phyloP scores from a whole-genome alignment of 2,329 filamentous ascomycete species.

The Leptographium flavum region DNA sequence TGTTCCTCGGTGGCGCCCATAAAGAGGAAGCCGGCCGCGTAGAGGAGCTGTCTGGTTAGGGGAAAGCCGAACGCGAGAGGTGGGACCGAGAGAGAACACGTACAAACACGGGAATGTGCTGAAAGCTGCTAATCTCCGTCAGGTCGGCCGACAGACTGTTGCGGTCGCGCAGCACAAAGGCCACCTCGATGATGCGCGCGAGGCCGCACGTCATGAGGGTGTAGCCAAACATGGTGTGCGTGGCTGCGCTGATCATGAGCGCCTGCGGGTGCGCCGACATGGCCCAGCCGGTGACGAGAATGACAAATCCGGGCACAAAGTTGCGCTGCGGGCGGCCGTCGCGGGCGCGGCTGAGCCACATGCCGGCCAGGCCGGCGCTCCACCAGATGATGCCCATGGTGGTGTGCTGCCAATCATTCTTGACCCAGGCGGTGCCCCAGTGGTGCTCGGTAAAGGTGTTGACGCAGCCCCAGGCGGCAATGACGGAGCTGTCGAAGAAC shows the following conservation, averaged over 20 bases:
- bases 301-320: constrained; percentile 81
- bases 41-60: constrained; percentile 52
- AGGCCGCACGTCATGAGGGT: constrained; percentile 84
- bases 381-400: constrained; percentile 99
- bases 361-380: constrained; percentile 77
- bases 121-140: constrained; percentile 49
- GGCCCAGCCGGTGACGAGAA: constrained; percentile 84
- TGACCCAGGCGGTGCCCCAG: constrained; percentile 80
- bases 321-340: constrained; percentile 83
- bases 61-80: background rate
- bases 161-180: constrained; percentile 69
- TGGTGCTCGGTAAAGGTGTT: constrained; percentile 97
- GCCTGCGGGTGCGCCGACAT: constrained; percentile 89
- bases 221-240: constrained; percentile 84
- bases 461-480: constrained; percentile 89
- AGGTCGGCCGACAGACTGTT: constrained; percentile 51
- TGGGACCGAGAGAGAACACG: constrained; percentile 21
- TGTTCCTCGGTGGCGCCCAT: constrained; percentile 97
- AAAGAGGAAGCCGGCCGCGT: constrained; percentile 87
- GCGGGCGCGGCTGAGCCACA: constrained; percentile 80
- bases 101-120: constrained; percentile 39
- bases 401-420: constrained; percentile 93
- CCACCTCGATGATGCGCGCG: constrained; percentile 77
- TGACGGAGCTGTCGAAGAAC: constrained; percentile 87
- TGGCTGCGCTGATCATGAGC: constrained; percentile 69